A percentile compares a stretch with the other conserved stretches of the same genome.
These are phyloP conservation scores for Neoboletus magnificus DNA, from an alignment of 768 basidiomycete genomes.

Conservation along the genomic window DNA sequence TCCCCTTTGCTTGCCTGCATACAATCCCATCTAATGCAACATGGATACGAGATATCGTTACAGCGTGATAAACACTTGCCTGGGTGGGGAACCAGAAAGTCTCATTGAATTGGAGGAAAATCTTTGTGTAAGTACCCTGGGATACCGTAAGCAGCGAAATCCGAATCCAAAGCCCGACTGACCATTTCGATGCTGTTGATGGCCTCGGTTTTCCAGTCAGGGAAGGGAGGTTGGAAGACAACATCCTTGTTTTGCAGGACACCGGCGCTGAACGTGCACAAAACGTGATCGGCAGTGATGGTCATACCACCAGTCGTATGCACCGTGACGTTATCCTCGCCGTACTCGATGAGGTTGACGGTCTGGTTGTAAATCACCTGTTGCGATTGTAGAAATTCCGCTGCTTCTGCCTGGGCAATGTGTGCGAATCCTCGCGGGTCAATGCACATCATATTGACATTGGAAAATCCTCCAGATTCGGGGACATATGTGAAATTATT, in stretches of 20 bases:
- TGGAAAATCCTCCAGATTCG: conserved; percentile 56
- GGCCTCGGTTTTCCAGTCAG: conserved; percentile 59
- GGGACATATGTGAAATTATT: conserved; percentile 60
- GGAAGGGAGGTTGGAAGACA: conserved; percentile 49
- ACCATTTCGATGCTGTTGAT: conserved; percentile 63
- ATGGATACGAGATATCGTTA: background rate
- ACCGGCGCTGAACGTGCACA: conserved; percentile 67
- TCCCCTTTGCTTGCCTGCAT: conserved; percentile 56
- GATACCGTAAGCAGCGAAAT: background rate
- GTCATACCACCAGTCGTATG: conserved; percentile 40
- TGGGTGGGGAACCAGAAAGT: conserved; percentile 59
- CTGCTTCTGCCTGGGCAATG: conserved; percentile 54
- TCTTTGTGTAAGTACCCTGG: conserved; percentile 61
- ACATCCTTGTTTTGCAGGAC: conserved; percentile 65
- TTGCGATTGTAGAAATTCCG: conserved; percentile 43
- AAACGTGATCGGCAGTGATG: conserved; percentile 51
- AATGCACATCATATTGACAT: conserved; percentile 49
- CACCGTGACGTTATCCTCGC: conserved; percentile 47
- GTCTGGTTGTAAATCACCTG: conserved; percentile 51
- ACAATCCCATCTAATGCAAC: conserved; percentile 39
- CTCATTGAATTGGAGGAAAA: conserved; percentile 59
- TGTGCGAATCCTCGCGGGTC: conserved; percentile 65
- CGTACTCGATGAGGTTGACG: conserved; percentile 47
- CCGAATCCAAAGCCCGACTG: background rate
- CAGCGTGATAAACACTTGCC: conserved; percentile 14